Evolutionary conservation across 768 basidiomycete species (phyloP).

Genomic region (Astraeus odoratus): DNA sequence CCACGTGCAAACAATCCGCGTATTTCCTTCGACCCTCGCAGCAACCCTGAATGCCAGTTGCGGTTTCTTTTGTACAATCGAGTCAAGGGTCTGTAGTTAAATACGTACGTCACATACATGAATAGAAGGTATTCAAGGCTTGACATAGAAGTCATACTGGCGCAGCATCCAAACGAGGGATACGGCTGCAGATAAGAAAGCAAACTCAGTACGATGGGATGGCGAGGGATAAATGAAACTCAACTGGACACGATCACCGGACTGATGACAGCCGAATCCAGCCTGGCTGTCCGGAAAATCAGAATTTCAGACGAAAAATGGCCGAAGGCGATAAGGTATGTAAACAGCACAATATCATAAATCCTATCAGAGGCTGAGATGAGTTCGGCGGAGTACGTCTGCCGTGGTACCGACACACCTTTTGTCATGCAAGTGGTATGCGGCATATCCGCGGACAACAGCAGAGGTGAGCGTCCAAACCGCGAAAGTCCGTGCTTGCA

Average conservation of each 20-base stretch:
- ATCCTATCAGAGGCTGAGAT: constrained; percentile 41
- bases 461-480: constrained; percentile 88
- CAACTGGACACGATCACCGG: constrained; percentile 84
- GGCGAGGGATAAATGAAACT: constrained; percentile 27
- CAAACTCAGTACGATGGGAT: constrained; percentile 5
- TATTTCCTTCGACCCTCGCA: too few species aligned
- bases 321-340: constrained; percentile 84
- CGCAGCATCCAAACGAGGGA: constrained; percentile 82
- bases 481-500: constrained; percentile 87
- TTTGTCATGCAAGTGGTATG: constrained; percentile 82
- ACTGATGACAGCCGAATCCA: constrained; percentile 53
- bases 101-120: background rate
- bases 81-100: too few species aligned
- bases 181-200: constrained; percentile 34
- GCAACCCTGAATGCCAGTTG: too few species aligned
- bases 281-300: constrained; percentile 69
- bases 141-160: constrained; percentile 78
- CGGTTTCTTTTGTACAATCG: too few species aligned
- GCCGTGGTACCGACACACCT: constrained; percentile 42
- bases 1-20: too few species aligned
- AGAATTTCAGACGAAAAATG: constrained; percentile 86
- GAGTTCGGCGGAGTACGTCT: constrained; percentile 5
- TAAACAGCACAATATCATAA: constrained; percentile 83
- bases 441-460: constrained; percentile 77
- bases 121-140: constrained; percentile 16